These are phyloP conservation scores for Emergomyces orientalis DNA, from an alignment of 2,329 filamentous ascomycete genomes.

Conservation along the genomic window DNA sequence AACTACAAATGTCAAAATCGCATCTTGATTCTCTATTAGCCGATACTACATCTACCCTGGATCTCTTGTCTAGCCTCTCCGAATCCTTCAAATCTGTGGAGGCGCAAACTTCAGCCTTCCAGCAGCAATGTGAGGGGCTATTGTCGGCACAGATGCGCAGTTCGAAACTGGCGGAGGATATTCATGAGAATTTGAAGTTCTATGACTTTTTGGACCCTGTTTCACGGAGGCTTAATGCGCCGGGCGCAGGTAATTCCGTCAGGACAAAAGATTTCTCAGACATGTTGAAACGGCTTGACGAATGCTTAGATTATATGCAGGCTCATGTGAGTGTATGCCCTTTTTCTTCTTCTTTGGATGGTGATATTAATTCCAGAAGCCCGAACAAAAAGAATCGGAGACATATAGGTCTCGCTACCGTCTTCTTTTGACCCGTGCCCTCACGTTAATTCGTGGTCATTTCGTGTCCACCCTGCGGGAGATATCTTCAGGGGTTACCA, in stretches of 20 bases:
- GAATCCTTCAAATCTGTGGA: slow-evolving; percentile 83
- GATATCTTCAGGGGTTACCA: slow-evolving; percentile 52
- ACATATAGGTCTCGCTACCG: slow-evolving; percentile 82
- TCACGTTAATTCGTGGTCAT: slow-evolving; percentile 58
- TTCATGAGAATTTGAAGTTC: slow-evolving; percentile 85
- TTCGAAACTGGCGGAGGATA: slow-evolving; percentile 68
- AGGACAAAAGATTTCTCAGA: slow-evolving; percentile 77
- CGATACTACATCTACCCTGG: slow-evolving; percentile 66
- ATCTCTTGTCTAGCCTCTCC: slow-evolving; percentile 67
- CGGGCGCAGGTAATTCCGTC: slow-evolving; percentile 77
- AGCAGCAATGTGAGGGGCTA: slow-evolving; percentile 81
- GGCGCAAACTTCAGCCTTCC: slow-evolving; percentile 83
- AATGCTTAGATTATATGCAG: slow-evolving; percentile 88
- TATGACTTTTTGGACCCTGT: slow-evolving; percentile 90
- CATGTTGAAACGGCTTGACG: slow-evolving; percentile 77
- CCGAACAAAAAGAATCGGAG: slow-evolving; percentile 76
- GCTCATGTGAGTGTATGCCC: slow-evolving; percentile 53
- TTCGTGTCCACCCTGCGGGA: slow-evolving; percentile 56
- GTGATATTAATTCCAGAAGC: slow-evolving; percentile 39
- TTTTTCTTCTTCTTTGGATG: slow-evolving; percentile 8
- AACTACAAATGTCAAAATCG: slow-evolving; percentile 67
- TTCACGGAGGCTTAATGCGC: slow-evolving; percentile 81
- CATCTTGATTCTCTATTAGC: slow-evolving; percentile 71
- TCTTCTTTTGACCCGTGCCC: slow-evolving; percentile 61
- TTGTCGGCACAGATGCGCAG: slow-evolving; percentile 72